Evolutionary conservation across 345 rosid genomes (phyloP).

Genomic region (Populus deltoides): DNA sequence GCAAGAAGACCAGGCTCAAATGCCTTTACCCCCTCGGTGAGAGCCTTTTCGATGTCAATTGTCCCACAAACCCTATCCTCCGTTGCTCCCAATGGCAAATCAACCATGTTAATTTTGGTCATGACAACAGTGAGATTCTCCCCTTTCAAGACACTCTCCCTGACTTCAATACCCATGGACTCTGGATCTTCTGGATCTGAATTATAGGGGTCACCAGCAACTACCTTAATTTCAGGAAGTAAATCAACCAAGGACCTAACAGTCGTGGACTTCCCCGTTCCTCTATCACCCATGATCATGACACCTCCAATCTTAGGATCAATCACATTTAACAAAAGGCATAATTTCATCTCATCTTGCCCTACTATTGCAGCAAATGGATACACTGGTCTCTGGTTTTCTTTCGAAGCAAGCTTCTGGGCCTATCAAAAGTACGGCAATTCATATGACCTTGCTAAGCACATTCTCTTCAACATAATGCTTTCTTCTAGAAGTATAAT

Average conservation of each 20-base stretch:
- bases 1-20: constrained; percentile 98
- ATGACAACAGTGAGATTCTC: constrained; percentile 42
- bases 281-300: constrained; percentile 97
- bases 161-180: constrained; percentile 85
- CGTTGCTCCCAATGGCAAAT: constrained; percentile 94
- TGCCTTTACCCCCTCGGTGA: constrained; percentile 93
- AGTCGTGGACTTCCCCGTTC: constrained; percentile 85
- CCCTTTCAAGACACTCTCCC: constrained; percentile 58
- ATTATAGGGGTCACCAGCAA: constrained; percentile 84
- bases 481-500: not conserved
- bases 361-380: constrained; percentile 96
- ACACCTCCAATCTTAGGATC: constrained; percentile 98
- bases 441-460: not conserved
- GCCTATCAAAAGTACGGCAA: constrained; percentile 31
- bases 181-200: constrained; percentile 92
- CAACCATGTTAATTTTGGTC: constrained; percentile 90
- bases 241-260: constrained; percentile 91
- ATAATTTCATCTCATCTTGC: constrained; percentile 95
- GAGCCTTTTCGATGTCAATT: constrained; percentile 90
- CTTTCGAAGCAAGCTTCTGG: constrained; percentile 52
- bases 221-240: constrained; percentile 81
- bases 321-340: constrained; percentile 84
- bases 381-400: constrained; percentile 79
- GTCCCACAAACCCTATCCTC: constrained; percentile 99
- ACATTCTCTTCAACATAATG: not conserved